Evolutionary conservation across 257 asterid genomes (phyloP), one percentile per base, ranked within the genome.

Genomic region (Rubia yunnanensis): DNA sequence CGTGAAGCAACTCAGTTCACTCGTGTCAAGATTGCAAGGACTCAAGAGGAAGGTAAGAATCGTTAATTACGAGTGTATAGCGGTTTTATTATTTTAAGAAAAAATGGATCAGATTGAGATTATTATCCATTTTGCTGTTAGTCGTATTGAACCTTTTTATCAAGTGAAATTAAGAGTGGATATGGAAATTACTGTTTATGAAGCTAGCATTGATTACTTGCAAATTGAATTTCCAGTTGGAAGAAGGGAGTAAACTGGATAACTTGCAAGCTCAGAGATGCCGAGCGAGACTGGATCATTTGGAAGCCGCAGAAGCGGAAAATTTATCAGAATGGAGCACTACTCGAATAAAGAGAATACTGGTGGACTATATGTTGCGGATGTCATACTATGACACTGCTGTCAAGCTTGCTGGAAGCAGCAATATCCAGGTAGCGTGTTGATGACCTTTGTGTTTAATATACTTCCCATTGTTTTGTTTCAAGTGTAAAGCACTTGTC

Each of bases 321-420:
- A 88, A 81, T 56, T 14, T 86, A 60, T 74, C 94, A 15, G 91
- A 76, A 60, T 94, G 95, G 96, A 84, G 73, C 64, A 69, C 60
- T 76, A 81, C 74, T 30, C 89, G 99, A 34, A 77, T 94, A 91
- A 91, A 85, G 65, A 72, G 98, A 56, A 84, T 94, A 76, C 89
- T 94, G 56, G 95, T 94, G 30, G 99, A 94, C 70, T 94, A 94
- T 80, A 88, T 94, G 95, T 66, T 91, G 82, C 84, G 98, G 50
- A 91, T 94, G 98, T 94, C 99, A 17, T 94, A 90, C 76, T 90
- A 82, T 67, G 91, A 84, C 69, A 86, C 98, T 57, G 99, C 99
- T 60, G 72, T 65, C 65, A 88, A 85, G 88, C 88, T 94, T 69
- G 94, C 98, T 34, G 94, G 87, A 80, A 77, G 82, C 81, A 81